A percentile compares a stretch with the other conserved stretches of the same genome.
Conservation (phyloP, 257 asterid genomes). For the Solanum virginianum region DNA sequence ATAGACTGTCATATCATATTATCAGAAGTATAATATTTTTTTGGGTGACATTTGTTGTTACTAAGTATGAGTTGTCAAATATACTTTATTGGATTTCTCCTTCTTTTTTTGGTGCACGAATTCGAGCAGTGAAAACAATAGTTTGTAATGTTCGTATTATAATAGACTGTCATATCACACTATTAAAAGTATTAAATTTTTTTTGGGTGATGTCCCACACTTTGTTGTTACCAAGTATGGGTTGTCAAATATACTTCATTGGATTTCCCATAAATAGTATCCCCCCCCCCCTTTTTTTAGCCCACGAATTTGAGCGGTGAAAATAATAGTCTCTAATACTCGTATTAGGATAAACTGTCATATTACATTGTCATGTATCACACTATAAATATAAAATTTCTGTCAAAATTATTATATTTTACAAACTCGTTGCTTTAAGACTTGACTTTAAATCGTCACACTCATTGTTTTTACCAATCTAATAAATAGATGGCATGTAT, state of each 20-base stretch:
- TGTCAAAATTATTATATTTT: too few species aligned
- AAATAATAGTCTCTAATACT: rapidly evolving
- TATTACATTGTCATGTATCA: neutral
- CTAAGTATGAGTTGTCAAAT: too few species aligned
- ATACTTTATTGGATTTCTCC: neutral
- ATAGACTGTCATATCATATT: neutral
- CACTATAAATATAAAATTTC: neutral
- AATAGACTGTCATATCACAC: neutral
- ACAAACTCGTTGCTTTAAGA: too few species aligned
- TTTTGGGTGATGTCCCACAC: neutral
- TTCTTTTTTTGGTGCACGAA: neutral
- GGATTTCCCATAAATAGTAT: neutral
- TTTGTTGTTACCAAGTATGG: neutral
- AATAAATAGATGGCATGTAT: too few species aligned
- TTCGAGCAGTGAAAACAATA: neutral
- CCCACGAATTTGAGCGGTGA: neutral
- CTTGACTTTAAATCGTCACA: too few species aligned
- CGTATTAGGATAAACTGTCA: neutral
- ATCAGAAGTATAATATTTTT: too few species aligned
- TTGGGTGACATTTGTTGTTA: too few species aligned
- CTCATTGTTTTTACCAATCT: too few species aligned
- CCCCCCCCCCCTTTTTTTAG: neutral
- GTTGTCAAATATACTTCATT: neutral
- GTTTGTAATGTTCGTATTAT: rapidly evolving
- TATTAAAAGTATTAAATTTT: too few species aligned